Evolutionary conservation across 169 alveolate species (phyloP).

Genomic region (Cryptosporidium canis): DNA sequence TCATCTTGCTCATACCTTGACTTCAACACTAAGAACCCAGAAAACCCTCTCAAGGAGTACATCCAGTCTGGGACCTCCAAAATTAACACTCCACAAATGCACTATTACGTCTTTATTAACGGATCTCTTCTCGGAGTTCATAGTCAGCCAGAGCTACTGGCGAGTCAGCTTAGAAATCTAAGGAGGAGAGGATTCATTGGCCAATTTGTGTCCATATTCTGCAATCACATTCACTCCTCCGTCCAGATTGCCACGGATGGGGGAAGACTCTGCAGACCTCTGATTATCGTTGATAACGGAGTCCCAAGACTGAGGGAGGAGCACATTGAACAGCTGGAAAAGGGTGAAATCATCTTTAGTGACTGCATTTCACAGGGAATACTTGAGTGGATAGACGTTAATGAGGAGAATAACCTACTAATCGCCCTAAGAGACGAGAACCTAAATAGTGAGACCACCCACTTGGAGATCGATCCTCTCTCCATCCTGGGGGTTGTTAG

Average conservation of each 20-base stretch:
- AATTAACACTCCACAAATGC: constrained; percentile 75
- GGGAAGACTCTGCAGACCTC: constrained; percentile 98
- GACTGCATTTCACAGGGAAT: constrained; percentile 91
- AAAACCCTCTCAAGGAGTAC: background rate
- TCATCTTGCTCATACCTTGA: constrained; percentile 79
- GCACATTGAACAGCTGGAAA: constrained; percentile 80
- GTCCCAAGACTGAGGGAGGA: constrained; percentile 80
- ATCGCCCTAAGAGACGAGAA: constrained; percentile 93
- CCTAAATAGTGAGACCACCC: constrained; percentile 94
- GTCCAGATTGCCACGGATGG: constrained; percentile 98
- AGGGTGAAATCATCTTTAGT: constrained; percentile 86
- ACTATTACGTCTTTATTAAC: constrained; percentile 92
- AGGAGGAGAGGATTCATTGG: constrained; percentile 96
- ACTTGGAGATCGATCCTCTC: constrained; percentile 97
- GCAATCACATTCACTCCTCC: constrained; percentile 89
- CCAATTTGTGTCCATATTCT: constrained; percentile 95
- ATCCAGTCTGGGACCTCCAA: background rate
- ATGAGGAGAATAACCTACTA: constrained; percentile 97
- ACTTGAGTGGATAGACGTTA: constrained; percentile 99
- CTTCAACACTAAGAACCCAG: constrained; percentile 25
- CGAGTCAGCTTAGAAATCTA: constrained; percentile 88
- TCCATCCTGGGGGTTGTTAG: constrained; percentile 98
- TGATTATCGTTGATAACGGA: constrained; percentile 96
- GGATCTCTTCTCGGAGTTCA: constrained; percentile 95
- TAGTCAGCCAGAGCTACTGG: constrained; percentile 88